phyloP scores from a whole-genome alignment of 352 stramenopile genomes.

The Globisporangium paroecandrum region DNA sequence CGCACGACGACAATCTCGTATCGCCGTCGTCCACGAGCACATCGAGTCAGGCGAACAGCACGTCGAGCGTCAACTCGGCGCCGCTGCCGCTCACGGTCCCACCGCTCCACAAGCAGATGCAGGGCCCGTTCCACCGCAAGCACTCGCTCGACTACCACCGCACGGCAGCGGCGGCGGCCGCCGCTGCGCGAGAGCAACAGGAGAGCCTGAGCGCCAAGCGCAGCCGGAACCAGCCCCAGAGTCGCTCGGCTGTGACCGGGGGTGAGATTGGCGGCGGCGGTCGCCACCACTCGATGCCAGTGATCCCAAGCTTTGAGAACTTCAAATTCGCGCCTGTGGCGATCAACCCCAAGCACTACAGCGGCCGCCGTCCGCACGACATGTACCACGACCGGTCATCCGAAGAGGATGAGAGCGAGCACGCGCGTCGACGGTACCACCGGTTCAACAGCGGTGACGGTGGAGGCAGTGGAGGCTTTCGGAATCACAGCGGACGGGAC shows the following conservation, averaged over 20 bases:
- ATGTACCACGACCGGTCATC: conserved; percentile 20
- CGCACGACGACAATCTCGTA: conserved; percentile 45
- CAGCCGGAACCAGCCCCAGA: conserved; percentile 13
- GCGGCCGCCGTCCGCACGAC: conserved; percentile 15
- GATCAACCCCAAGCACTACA: conserved; percentile 11
- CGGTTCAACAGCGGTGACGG: conserved; percentile 6
- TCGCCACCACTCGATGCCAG: conserved; percentile 50
- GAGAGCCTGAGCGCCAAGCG: conserved; percentile 14
- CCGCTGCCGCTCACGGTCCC: conserved; percentile 19
- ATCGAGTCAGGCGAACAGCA: conserved; percentile 33
- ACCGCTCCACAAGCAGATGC: conserved; percentile 22
- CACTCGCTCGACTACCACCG: conserved; percentile 37
- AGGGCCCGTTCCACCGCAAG: conserved; percentile 29
- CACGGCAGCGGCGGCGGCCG: conserved; percentile 14
- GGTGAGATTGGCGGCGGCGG: conserved; percentile 18
- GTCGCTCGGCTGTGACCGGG: background rate
- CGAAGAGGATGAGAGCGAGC: conserved; percentile 25
- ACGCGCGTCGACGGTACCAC: conserved; percentile 20
- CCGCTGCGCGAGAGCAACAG: conserved; percentile 22
- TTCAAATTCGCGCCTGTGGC: conserved; percentile 18
- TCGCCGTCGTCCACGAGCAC: conserved; percentile 61
- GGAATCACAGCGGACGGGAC: conserved; percentile 15
- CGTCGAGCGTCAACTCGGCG: conserved; percentile 31
- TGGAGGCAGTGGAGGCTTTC: background rate
- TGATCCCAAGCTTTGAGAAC: conserved; percentile 54